A percentile compares a stretch with the other conserved stretches of the same genome.
phyloP scores from a whole-genome alignment of 2,329 filamentous ascomycete species.

The Westerdykella sp. region DNA sequence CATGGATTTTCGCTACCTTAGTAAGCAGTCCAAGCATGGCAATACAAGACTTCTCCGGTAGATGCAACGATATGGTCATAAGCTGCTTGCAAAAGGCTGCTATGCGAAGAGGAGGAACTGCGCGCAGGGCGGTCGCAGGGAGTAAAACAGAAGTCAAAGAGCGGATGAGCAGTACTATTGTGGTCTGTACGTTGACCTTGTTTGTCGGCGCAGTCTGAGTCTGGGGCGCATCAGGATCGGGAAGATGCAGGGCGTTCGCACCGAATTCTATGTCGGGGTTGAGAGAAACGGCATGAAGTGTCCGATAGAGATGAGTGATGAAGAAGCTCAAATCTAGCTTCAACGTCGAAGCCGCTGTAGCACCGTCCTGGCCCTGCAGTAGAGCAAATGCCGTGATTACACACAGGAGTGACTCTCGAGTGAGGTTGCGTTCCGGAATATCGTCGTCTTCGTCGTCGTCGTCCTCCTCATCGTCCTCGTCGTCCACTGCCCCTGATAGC shows the following conservation, averaged over 20 bases:
- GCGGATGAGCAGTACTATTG: constrained; percentile 82
- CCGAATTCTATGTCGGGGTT: constrained; percentile 80
- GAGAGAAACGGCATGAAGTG: constrained; percentile 69
- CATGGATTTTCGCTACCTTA: constrained; percentile 74
- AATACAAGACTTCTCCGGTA: constrained; percentile 82
- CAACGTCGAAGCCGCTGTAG: constrained; percentile 72
- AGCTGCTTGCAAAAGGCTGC: constrained; percentile 92
- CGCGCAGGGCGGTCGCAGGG: constrained; percentile 64
- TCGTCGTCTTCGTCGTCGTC: constrained; percentile 46
- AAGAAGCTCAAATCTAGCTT: constrained; percentile 94
- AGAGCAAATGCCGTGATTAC: constrained; percentile 96
- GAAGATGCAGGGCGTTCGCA: constrained; percentile 66
- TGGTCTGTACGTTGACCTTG: constrained; percentile 91
- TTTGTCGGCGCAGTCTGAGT: constrained; percentile 42
- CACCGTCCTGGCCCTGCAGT: constrained; percentile 85
- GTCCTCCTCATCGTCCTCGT: constrained; percentile 37
- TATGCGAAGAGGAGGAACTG: constrained; percentile 74
- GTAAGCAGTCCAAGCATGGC: constrained; percentile 72
- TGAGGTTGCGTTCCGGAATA: constrained; percentile 57
- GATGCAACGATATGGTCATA: constrained; percentile 70
- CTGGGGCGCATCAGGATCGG: constrained; percentile 53
- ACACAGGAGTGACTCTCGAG: constrained; percentile 83
- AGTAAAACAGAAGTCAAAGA: constrained; percentile 77
- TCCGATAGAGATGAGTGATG: constrained; percentile 86
- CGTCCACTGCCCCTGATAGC: constrained; percentile 43